phyloP scores from a whole-genome alignment of 2,329 filamentous ascomycete genomes.

The Colletotrichum aenigma region DNA sequence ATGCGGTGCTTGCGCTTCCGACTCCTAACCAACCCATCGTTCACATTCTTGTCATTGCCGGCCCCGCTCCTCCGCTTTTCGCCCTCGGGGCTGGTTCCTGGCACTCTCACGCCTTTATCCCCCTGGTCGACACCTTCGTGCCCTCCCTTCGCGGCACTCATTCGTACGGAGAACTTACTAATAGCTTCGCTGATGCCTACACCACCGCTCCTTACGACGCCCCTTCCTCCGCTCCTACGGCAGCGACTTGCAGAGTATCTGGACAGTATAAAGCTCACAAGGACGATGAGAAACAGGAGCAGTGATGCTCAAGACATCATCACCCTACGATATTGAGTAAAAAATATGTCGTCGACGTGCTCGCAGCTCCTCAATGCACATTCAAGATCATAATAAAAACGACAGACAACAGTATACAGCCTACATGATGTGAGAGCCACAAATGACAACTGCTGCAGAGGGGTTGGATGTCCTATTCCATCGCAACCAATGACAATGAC shows the following conservation, averaged over 20 bases:
- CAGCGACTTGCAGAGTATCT: not conserved
- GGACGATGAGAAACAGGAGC: not conserved
- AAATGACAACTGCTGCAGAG: not conserved
- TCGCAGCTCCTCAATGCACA: accelerated
- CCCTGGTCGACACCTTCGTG: too few species aligned
- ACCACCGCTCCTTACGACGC: not conserved
- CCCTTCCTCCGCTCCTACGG: not conserved
- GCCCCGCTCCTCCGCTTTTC: too few species aligned
- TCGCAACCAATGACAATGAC: not conserved
- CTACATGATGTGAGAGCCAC: not conserved
- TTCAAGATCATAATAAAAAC: not conserved
- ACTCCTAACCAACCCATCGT: not conserved
- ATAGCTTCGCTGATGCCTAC: not conserved
- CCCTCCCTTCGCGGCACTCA: not conserved
- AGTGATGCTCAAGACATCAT: not conserved
- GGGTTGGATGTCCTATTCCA: not conserved
- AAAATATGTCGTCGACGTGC: not conserved
- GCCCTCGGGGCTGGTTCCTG: not conserved
- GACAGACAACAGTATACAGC: not conserved
- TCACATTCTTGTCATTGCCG: not conserved
- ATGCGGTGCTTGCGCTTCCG: not conserved
- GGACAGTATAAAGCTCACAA: not conserved
- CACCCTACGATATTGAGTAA: not conserved
- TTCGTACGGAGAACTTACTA: accelerated
- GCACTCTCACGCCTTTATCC: too few species aligned